Percentiles rank a stretch among this genome's conserved stretches.
These are phyloP conservation scores for Xylariaceae sp. DNA, from an alignment of 2,329 filamentous ascomycete species.

Conservation along the genomic window DNA sequence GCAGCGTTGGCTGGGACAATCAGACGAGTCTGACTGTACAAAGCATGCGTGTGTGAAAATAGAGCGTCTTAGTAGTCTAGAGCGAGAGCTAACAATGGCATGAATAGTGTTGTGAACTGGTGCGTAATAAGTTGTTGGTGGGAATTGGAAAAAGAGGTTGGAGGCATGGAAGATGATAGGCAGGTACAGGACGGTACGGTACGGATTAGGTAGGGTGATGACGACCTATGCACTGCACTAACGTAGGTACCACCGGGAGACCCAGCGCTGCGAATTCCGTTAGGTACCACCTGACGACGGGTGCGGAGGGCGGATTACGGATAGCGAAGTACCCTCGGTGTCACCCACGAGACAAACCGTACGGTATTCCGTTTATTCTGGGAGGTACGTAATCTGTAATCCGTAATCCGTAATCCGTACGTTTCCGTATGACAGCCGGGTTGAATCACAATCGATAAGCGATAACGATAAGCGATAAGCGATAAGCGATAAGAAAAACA, in stretches of 20 bases:
- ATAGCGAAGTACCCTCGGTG: neutral
- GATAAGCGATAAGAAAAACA: neutral
- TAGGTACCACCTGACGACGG: neutral
- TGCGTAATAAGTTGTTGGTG: slow-evolving; percentile 1
- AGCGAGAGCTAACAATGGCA: neutral
- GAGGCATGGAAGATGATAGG: neutral
- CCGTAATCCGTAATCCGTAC: neutral
- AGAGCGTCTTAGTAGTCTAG: neutral
- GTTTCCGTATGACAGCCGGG: neutral
- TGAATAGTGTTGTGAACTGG: neutral
- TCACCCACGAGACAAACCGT: no score
- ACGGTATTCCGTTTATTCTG: no score
- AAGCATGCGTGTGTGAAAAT: neutral
- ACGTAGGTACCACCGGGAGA: neutral
- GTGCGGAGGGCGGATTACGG: neutral
- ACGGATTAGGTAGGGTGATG: neutral
- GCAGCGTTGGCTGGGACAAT: neutral
- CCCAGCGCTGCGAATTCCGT: no score
- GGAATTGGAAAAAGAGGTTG: neutral
- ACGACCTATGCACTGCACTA: neutral
- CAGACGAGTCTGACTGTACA: neutral
- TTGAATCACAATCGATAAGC: neutral
- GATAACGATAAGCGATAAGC: neutral
- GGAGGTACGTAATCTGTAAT: no score
- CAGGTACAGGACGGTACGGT: neutral